Evolutionary conservation across 2,329 filamentous ascomycete species (phyloP).

Genomic region (Sporothrix euskadiensis): DNA sequence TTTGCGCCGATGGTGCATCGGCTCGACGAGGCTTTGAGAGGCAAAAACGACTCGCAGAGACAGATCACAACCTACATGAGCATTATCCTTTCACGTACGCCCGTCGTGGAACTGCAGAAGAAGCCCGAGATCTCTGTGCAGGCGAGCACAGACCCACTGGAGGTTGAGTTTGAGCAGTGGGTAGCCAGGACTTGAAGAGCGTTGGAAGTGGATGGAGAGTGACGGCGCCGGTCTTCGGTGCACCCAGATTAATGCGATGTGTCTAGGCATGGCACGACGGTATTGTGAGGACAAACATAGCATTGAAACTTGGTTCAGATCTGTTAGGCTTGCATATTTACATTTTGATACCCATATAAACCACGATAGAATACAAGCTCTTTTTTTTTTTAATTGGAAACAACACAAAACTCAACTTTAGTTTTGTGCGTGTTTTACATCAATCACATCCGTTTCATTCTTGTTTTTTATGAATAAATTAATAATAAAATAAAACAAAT

Average conservation of each 20-base stretch:
- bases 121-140: constrained; percentile 52
- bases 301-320: not conserved
- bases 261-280: not conserved
- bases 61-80: constrained; percentile 56
- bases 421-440: too few relatives aligned
- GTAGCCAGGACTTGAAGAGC: constrained; percentile 26
- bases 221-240: not conserved
- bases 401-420: too few relatives aligned
- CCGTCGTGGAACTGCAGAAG: constrained; percentile 57
- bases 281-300: not conserved
- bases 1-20: constrained; percentile 62
- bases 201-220: too few relatives aligned
- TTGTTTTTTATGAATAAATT: too few relatives aligned
- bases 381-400: not conserved
- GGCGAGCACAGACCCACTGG: constrained; percentile 42
- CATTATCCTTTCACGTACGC: constrained; percentile 57
- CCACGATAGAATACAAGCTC: not conserved
- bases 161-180: constrained; percentile 35
- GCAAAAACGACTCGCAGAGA: not conserved
- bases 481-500: not conserved
- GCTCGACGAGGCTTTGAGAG: constrained; percentile 53
- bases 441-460: not conserved
- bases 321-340: not conserved
- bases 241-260: not conserved
- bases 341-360: constrained; percentile 11